Evolutionary conservation across 1,284 basidiomycete species (phyloP).

Genomic region (Exobasidium rhododendri): DNA sequence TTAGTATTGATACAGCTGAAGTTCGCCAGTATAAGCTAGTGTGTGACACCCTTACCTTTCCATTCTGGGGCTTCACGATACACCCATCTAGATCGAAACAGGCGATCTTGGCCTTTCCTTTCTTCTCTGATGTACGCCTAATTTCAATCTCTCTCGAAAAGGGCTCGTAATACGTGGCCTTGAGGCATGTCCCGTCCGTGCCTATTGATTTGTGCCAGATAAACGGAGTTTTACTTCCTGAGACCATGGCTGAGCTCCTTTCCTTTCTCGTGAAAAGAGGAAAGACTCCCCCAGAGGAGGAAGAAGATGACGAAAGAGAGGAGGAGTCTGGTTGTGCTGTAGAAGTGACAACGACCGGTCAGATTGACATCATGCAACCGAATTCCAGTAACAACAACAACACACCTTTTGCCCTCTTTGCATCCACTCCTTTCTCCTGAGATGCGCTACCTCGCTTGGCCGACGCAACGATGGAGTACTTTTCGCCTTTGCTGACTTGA

Average conservation of each 20-base stretch:
- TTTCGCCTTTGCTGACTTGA: background rate
- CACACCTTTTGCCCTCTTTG: too few species aligned
- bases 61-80: slow-evolving; percentile 31
- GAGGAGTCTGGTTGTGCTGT: too few species aligned
- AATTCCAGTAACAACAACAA: too few species aligned
- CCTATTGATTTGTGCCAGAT: slow-evolving; percentile 28
- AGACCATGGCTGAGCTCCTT: background rate
- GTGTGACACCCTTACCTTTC: slow-evolving; percentile 15
- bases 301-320: too few species aligned
- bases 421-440: too few species aligned
- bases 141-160: background rate
- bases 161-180: slow-evolving; percentile 25
- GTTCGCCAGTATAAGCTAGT: background rate
- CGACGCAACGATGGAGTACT: background rate
- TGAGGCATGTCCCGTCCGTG: slow-evolving; percentile 21
- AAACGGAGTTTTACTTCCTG: background rate
- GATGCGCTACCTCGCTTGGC: background rate
- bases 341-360: too few species aligned
- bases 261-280: background rate
- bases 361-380: too few species aligned
- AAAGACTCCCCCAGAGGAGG: too few species aligned
- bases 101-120: slow-evolving; percentile 23
- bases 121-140: background rate
- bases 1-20: background rate
- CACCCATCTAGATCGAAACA: slow-evolving; percentile 46